Conservation (phyloP, 805 yeast genomes). For the Spathaspora sp. region DNA sequence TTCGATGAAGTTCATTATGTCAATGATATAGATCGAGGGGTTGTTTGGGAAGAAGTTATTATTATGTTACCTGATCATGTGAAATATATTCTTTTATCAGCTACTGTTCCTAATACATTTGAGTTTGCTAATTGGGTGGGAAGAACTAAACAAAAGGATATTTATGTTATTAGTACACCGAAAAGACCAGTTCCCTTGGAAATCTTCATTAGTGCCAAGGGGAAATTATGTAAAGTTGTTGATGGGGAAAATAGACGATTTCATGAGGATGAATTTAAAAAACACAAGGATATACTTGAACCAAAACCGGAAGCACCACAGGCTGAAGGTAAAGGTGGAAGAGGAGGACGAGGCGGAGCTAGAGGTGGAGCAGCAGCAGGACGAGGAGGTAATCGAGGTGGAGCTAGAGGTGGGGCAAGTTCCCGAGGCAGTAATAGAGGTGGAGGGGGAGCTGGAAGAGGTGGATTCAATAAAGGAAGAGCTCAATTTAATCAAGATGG, state of each 20-base stretch:
- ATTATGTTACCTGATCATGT: conserved; percentile 97
- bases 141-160: conserved; percentile 91
- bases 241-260: conserved; percentile 66
- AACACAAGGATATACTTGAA: conserved; percentile 53
- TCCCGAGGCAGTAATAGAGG: conserved; percentile 28
- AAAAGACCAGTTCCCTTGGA: conserved; percentile 96
- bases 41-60: conserved; percentile 98
- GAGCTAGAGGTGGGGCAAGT: conserved; percentile 24
- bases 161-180: conserved; percentile 93
- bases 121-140: conserved; percentile 99
- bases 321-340: conserved; percentile 31
- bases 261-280: conserved; percentile 56
- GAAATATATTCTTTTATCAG: conserved; percentile 84
- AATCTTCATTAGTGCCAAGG: conserved; percentile 80
- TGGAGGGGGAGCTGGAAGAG: conserved; percentile 36
- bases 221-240: conserved; percentile 66
- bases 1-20: conserved; percentile 98
- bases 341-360: conserved; percentile 36
- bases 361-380: conserved; percentile 24
- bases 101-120: conserved; percentile 97
- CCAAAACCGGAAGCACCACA: conserved; percentile 28
- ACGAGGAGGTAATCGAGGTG: conserved; percentile 32
- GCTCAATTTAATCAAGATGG: conserved; percentile 43
- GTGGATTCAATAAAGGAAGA: conserved; percentile 10
- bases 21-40: conserved; percentile 95